Conservation (phyloP, 345 rosid genomes). For the Passiflora organensis region DNA sequence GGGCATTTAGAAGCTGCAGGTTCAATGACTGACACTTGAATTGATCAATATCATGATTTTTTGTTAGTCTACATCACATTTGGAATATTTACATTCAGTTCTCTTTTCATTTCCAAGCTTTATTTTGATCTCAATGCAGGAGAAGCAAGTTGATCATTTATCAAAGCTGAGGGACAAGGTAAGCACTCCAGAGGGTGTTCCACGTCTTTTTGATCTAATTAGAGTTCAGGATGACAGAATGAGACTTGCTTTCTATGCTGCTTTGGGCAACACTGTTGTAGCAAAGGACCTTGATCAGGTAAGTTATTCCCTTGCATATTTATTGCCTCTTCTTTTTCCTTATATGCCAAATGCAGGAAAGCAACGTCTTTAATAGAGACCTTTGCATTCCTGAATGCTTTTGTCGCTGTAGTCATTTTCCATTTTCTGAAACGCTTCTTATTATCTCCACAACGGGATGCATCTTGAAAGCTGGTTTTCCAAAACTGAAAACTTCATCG, state of each 20-base stretch:
- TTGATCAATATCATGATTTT: too few relatives aligned
- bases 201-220: slow-evolving; percentile 86
- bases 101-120: background rate
- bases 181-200: slow-evolving; percentile 82
- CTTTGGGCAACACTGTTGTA: slow-evolving; percentile 76
- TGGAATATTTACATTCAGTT: background rate
- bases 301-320: background rate
- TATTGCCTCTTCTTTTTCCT: background rate
- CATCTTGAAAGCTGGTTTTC: too few relatives aligned
- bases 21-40: too few relatives aligned
- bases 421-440: too few relatives aligned
- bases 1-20: background rate
- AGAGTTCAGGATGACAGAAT: slow-evolving; percentile 83
- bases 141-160: slow-evolving; percentile 65
- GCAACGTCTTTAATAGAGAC: background rate
- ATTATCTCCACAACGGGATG: too few relatives aligned
- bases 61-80: background rate
- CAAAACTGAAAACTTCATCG: too few relatives aligned
- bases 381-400: too few relatives aligned
- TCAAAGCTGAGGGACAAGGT: slow-evolving; percentile 56
- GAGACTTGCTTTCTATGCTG: slow-evolving; percentile 90
- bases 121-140: slow-evolving; percentile 42
- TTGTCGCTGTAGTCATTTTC: too few relatives aligned
- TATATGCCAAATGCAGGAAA: background rate
- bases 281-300: slow-evolving; percentile 95